Evolutionary conservation across 1,284 basidiomycete genomes (phyloP).

Genomic region (Fomitopsis palustris): DNA sequence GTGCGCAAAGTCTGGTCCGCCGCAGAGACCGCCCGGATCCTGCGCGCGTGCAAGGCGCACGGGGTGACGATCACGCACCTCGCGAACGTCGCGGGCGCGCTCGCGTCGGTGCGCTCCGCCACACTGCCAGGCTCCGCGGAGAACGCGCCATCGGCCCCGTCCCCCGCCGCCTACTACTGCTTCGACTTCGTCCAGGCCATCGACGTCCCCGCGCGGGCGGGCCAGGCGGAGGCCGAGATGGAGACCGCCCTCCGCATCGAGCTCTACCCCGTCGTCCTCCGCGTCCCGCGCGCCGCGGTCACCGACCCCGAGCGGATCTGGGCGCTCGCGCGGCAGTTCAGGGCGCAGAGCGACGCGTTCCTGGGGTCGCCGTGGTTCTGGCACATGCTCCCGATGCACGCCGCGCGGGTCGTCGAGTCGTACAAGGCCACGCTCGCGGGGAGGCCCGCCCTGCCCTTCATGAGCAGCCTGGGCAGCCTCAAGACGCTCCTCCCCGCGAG

Average conservation of each 20-base stretch:
- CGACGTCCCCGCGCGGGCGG: background rate
- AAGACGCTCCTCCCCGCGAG: background rate
- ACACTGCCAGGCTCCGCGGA: background rate
- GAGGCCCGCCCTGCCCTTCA: background rate
- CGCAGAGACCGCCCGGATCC: background rate
- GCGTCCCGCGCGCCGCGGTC: background rate
- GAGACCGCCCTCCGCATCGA: background rate
- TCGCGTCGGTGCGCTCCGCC: background rate
- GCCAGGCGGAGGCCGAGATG: background rate
- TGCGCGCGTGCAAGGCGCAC: constrained; percentile 1
- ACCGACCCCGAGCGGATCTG: background rate
- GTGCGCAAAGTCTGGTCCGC: constrained; percentile 2
- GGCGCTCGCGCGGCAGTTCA: constrained; percentile 1
- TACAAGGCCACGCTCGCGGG: background rate
- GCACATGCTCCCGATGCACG: background rate
- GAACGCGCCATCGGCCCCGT: background rate
- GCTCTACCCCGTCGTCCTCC: background rate
- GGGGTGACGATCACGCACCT: constrained; percentile 3
- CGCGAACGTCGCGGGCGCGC: background rate
- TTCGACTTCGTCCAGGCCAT: background rate
- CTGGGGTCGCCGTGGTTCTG: constrained; percentile 3
- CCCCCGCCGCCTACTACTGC: background rate
- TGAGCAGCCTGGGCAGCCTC: constrained; percentile 4
- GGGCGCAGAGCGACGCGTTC: background rate
- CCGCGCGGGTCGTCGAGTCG: background rate